Base-by-base conservation (phyloP, 352 stramenopile genomes). In the Phytophthora cactorum region DNA sequence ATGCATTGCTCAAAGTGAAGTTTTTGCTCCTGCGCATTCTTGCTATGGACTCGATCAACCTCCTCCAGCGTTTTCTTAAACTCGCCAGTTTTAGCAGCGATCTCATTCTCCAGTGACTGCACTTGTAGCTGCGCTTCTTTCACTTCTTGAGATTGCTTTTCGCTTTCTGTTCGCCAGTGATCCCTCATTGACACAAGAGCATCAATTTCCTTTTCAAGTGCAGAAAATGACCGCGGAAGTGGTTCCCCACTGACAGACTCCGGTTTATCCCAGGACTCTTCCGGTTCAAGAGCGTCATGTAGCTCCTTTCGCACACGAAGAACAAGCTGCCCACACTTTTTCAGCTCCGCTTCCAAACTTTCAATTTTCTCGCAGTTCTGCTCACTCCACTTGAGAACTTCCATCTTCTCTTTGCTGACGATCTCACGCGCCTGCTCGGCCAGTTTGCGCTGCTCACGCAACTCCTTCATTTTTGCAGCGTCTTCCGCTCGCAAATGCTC, bases 341-440 rank as follows among this genome's bases (percentile, higher is more conserved):
- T 56, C 10, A 89, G 29, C 46, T 88, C 73, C 15, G 45, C 32
- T 29, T 83, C 71, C 25, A 88, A 54, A 28, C 29, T 52, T 41
- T 90, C 82, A 46, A 61, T 84, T 65, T 84, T 83, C 50, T 77
- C 73, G 47, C 81, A 89, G 12, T 75, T 75, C 34, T 87, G 62
- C 46, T 89, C 77, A 44, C 81, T 86, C 84, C 84, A 91, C 47
- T 82, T 70, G 22, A 92, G 61, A 10, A 91, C 61, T 32, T 91
- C 81, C 12, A 70, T 63, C 59, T 91, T 91, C 57, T 92, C 84
- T 12, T 83, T 69, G 5, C 43, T 66, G n/a, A 72, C 61, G 28
- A 92, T 89, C n/a, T 91, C 84, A 7, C 81, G 78, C 2, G 82
- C 79, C 41, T 90, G 74, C 53, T 92, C 82, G 14, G 71, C 67